Base-by-base conservation (phyloP, 208 protist species). In the Trichomonas tenax region DNA sequence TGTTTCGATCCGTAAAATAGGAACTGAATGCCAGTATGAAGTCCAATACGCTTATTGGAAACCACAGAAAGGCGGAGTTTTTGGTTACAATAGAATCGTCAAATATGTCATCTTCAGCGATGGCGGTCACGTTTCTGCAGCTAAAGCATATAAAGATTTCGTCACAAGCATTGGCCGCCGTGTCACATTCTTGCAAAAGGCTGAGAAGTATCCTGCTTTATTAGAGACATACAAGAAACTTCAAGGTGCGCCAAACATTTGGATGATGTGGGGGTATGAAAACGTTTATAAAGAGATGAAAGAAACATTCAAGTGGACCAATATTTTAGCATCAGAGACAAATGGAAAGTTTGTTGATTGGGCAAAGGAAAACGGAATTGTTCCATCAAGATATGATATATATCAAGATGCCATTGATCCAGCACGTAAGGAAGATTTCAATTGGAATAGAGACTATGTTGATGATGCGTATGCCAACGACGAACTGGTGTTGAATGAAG, bases 321-420 rank as follows among this genome's bases (percentile, higher is more conserved):
- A 51, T 41, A 10, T 26, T 38, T 51, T 38, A 15, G 86, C 40
- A 48, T 34, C 15, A 48, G 6, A 51, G n/a, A n/a, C 40, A 38
- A 0, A 48, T 38, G 34, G 34, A 38, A 38, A 15, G 3, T 14
- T 34, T 6, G 26, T 93, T 51, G 21, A 41, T 17, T 44, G 26
- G 15, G 15, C 15, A 26, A 51, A 51, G 38, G 17, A 6, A n/a
- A 14, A n/a, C 8, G 26, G 26, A 34, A 51, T 93, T 38, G 23
- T 93, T n/a, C 41, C 44, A 15, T 51, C 44, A 1, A 23, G 44
- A 40, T 93, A 93, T 93, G 86, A 93, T 38, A 93, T 51, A 38
- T 93, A 93, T 93, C 86, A 93, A 51, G 86, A 93, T 93, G 44
- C 36, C 51, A 10, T 93, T 34, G 44, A 93, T 93, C 86, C 86